Evolutionary conservation across 2,329 filamentous ascomycete species (phyloP).

Genomic region (Talaromyces sp.): DNA sequence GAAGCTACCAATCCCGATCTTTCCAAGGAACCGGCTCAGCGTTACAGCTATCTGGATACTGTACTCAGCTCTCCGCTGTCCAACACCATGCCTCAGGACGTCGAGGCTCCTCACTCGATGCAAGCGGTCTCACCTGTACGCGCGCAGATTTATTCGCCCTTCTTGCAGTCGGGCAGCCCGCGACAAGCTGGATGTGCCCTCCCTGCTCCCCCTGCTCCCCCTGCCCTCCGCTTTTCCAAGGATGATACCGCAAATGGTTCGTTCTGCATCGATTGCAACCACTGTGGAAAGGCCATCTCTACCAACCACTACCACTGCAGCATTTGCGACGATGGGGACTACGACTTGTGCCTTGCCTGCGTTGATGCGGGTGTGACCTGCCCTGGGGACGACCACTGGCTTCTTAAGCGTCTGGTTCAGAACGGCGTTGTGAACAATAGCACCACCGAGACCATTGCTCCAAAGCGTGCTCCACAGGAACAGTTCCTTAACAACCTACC

Average conservation of each 20-base stretch:
- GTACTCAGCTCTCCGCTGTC: slow-evolving; percentile 28
- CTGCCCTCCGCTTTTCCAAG: slow-evolving; percentile 22
- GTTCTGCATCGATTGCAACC: slow-evolving; percentile 92
- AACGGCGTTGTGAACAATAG: slow-evolving; percentile 77
- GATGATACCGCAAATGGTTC: slow-evolving; percentile 33
- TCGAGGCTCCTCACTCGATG: slow-evolving; percentile 10
- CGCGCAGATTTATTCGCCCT: not conserved
- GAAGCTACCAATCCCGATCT: slow-evolving; percentile 7
- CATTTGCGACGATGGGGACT: slow-evolving; percentile 88
- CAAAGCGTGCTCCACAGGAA: slow-evolving; percentile 42
- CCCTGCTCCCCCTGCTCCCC: too few species aligned
- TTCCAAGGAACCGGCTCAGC: slow-evolving; percentile 16
- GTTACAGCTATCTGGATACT: slow-evolving; percentile 38
- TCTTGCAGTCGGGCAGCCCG: not conserved
- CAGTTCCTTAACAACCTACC: not conserved
- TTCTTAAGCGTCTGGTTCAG: slow-evolving; percentile 82
- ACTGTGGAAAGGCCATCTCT: slow-evolving; percentile 71
- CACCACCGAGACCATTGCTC: slow-evolving; percentile 72
- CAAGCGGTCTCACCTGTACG: not conserved
- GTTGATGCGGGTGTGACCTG: slow-evolving; percentile 72
- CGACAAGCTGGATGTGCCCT: slow-evolving; percentile 5
- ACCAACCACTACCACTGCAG: slow-evolving; percentile 91
- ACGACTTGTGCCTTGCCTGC: slow-evolving; percentile 81
- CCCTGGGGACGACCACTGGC: slow-evolving; percentile 74
- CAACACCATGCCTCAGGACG: slow-evolving; percentile 12